phyloP scores from a whole-genome alignment of 371 early-diverging fungal genomes.

The Rhizomucor pusillus region DNA sequence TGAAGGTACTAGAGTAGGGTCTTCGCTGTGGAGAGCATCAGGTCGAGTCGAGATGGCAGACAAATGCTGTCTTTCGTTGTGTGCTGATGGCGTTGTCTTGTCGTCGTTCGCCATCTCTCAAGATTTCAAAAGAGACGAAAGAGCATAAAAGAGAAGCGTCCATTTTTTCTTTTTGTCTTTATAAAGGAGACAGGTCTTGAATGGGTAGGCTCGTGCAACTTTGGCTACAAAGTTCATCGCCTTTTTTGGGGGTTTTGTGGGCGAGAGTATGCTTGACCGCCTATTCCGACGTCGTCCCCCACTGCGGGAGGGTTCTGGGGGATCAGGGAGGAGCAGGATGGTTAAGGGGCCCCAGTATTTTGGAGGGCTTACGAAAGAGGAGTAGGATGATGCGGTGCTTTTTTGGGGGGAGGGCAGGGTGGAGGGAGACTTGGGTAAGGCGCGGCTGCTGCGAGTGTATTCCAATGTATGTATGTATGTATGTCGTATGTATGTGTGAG shows the following conservation, averaged over 20 bases:
- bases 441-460: too few relatives aligned
- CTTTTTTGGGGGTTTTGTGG: not conserved
- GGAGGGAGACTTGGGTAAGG: too few relatives aligned
- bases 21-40: conserved; percentile 12
- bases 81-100: conserved; percentile 10
- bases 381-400: too few relatives aligned
- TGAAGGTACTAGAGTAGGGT: conserved; percentile 15
- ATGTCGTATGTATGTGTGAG: too few relatives aligned
- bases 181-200: not conserved
- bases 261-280: not conserved
- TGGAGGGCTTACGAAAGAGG: too few relatives aligned
- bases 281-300: too few relatives aligned
- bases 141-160: conserved; percentile 5
- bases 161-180: not conserved
- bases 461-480: too few relatives aligned
- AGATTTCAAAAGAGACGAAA: conserved; percentile 1
- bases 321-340: not conserved
- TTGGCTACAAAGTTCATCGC: not conserved
- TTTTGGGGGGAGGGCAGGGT: too few relatives aligned
- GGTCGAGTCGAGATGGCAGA: conserved; percentile 11
- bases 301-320: not conserved
- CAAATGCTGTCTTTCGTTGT: conserved; percentile 6
- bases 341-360: not conserved
- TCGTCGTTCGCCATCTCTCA: conserved; percentile 10
- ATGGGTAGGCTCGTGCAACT: conserved; percentile 12